Percentiles rank a stretch among this genome's conserved stretches.
Evolutionary conservation across 352 stramenopile species (phyloP).

Genomic region (Blastocystis sp.): DNA sequence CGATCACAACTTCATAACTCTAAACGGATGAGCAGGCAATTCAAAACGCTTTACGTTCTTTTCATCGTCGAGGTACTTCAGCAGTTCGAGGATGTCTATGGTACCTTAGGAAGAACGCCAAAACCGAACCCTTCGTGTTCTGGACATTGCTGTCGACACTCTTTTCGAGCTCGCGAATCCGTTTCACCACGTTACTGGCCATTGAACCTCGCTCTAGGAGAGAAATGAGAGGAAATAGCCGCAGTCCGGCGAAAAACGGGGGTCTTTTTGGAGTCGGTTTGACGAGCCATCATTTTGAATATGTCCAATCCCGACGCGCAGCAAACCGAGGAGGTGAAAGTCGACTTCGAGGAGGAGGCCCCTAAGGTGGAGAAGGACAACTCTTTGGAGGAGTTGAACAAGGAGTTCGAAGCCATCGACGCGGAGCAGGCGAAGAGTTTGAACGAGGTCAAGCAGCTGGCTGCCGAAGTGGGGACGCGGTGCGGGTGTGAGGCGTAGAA

Average conservation of each 20-base stretch:
- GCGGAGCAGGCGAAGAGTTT: conserved; percentile 6
- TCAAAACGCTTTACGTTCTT: conserved; percentile 3
- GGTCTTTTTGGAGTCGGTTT: neutral
- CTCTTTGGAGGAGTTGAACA: conserved; percentile 38
- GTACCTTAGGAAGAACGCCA: neutral
- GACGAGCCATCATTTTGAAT: neutral
- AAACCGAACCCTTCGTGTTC: conserved; percentile 57
- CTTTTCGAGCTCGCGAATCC: conserved; percentile 58
- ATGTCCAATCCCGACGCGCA: conserved; percentile 2
- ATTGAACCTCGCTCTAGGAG: neutral
- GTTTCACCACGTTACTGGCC: conserved; percentile 26
- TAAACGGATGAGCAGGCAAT: conserved; percentile 5
- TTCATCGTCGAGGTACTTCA: conserved; percentile 55
- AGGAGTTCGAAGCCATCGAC: conserved; percentile 41
- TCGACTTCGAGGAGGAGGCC: conserved; percentile 49
- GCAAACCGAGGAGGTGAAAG: conserved; percentile 42
- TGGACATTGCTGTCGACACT: conserved; percentile 66
- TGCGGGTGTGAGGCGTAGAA: conserved; percentile 5
- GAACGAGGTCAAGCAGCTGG: conserved; percentile 48
- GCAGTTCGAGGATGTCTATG: conserved; percentile 55
- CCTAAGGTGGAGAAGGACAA: neutral
- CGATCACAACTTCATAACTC: conserved; percentile 35
- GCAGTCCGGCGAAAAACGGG: neutral
- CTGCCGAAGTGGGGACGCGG: neutral
- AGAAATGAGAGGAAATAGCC: neutral